These are phyloP conservation scores for Tetrahymena malaccensis DNA, from an alignment of 73 alveolate genomes.

Conservation along the genomic window DNA sequence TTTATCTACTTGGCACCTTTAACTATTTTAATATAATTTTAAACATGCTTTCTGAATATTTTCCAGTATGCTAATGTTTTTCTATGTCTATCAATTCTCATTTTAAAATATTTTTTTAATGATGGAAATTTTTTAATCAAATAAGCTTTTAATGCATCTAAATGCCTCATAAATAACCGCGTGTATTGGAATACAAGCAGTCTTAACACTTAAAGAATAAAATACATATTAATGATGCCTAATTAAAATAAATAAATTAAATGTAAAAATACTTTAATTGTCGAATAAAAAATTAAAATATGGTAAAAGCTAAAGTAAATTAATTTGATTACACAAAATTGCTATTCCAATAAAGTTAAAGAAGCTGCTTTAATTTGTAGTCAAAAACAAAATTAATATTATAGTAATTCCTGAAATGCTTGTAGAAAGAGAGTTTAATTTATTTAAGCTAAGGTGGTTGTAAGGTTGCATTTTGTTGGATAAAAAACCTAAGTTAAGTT, in stretches of 20 bases:
- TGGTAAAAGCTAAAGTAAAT: too few species aligned
- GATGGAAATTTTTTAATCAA: not conserved
- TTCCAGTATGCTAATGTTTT: not conserved
- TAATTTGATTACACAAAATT: not conserved
- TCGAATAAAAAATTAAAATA: too few species aligned
- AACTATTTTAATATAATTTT: not conserved
- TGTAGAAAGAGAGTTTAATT: not conserved
- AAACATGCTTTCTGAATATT: not conserved
- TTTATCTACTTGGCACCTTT: not conserved
- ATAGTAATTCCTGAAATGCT: not conserved
- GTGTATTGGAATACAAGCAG: not conserved
- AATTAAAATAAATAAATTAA: not conserved
- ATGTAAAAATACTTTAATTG: too few species aligned
- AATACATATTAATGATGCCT: not conserved
- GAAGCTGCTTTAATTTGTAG: not conserved
- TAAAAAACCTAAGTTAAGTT: not conserved
- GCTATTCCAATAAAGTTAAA: not conserved
- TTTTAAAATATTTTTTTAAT: not conserved
- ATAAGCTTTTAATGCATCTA: not conserved
- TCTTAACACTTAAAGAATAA: not conserved
- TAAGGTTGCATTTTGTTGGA: not conserved
- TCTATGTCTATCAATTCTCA: not conserved
- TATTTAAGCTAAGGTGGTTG: not conserved
- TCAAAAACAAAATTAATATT: not conserved
- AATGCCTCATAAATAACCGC: not conserved